Evolutionary conservation across 306 rosid genomes (phyloP).

Genomic region (Castanopsis chinensis): DNA sequence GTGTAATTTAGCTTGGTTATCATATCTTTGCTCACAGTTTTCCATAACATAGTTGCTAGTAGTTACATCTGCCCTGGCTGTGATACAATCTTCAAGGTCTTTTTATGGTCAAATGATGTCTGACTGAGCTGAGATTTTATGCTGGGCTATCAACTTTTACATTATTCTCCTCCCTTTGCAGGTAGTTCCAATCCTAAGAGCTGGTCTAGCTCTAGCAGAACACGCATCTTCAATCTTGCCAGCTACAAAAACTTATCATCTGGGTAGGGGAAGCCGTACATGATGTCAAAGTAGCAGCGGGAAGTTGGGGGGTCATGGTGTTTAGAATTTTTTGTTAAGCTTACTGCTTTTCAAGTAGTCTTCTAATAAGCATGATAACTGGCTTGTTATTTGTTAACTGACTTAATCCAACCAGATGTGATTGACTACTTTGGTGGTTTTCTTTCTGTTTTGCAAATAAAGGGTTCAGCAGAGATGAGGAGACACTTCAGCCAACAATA

Average conservation of each 20-base stretch:
- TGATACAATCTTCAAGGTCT: not conserved
- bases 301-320: not conserved
- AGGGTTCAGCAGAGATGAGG: slow-evolving; percentile 84
- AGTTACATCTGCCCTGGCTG: not conserved
- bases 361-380: not conserved
- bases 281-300: not conserved
- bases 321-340: not conserved
- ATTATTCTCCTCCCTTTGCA: slow-evolving; percentile 31
- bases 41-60: not conserved
- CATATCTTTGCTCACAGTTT: not conserved
- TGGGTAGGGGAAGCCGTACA: slow-evolving; percentile 52
- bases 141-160: slow-evolving; percentile 25
- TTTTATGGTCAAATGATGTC: not conserved
- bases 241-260: slow-evolving; percentile 77
- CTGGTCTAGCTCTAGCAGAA: slow-evolving; percentile 91
- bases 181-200: slow-evolving; percentile 91
- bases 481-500: slow-evolving; percentile 79
- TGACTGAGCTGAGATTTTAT: slow-evolving; percentile 18
- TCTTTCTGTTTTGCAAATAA: slow-evolving; percentile 27
- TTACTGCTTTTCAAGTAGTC: not conserved
- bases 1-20: not conserved
- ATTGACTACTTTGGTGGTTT: not conserved
- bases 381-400: not conserved
- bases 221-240: slow-evolving; percentile 79
- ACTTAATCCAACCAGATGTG: slow-evolving; percentile 7